Evolutionary conservation across 2,329 filamentous ascomycete genomes (phyloP), one percentile per base, ranked within the genome.

Genomic region (Periconia digitata): DNA sequence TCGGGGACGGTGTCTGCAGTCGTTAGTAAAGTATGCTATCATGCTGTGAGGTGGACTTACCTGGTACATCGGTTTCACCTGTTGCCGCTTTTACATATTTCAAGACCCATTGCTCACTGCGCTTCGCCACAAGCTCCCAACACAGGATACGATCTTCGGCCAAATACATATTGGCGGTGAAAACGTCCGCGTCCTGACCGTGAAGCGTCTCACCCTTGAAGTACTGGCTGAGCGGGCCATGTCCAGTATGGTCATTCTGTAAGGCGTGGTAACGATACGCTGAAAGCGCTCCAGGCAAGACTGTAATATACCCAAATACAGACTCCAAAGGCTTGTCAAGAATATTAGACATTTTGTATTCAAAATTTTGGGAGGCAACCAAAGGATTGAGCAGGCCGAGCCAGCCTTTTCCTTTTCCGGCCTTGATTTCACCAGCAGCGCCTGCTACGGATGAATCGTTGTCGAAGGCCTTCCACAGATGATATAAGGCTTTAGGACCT

Each of bases 281-380:
- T 67, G 90, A 95, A 44, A 99, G 81, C 0, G 94, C 94, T 72
- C 94, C 95, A 0, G 94, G 95, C 56, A 99, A 76, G 60, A 99
- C 94, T 6, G 92, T 97, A 60, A 99, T 99, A 69, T 97, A 99
- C 2, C 94, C 94, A 70, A 99, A 99, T 0, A 96, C 92, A 0
- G 90, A 96, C 71, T 99, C 94, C 2, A 99, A 78, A 0, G 94
- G 94, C 72, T 99, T 99, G 70, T 99, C 94, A 21, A 99, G 79
- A 63, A 99, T 99, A 63, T 99, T 99, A 35, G 91, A 96, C 90
- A 99, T 96, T 74, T 99, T 99, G 79, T 99, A 99, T 76, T 99
- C 94, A 59, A 99, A 99, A 70, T 99, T 99, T 64, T 99, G 94
- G 39, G 91, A 95, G 0, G 94, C 94, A 15, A 99, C 92, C 6